Evolutionary conservation across 345 rosid genomes (phyloP).

Genomic region (Atalantia buxifolia): DNA sequence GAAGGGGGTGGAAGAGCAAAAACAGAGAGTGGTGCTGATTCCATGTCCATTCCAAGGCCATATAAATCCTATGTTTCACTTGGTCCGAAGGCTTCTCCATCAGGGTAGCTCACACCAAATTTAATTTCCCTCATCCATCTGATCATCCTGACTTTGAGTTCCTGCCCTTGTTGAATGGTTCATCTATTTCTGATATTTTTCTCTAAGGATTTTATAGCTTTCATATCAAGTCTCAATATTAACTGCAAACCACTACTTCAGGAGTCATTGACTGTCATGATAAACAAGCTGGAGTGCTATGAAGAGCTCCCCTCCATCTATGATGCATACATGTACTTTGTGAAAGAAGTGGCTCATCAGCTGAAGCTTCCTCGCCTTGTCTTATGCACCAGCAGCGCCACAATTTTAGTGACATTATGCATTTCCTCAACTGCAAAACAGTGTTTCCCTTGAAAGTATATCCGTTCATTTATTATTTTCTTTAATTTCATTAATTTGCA

Average conservation of each 20-base stretch:
- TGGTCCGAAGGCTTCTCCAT: slow-evolving; percentile 6
- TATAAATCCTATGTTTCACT: slow-evolving; percentile 18
- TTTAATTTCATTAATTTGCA: too few relatives aligned
- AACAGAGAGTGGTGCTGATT: slow-evolving; percentile 8
- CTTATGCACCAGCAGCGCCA: too few relatives aligned
- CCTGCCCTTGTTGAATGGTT: neutral
- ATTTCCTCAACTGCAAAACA: too few relatives aligned
- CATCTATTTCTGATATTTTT: neutral
- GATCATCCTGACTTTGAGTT: neutral
- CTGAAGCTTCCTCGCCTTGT: too few relatives aligned
- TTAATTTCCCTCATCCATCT: neutral
- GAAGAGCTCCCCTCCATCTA: neutral
- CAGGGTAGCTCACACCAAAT: neutral
- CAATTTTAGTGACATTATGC: too few relatives aligned
- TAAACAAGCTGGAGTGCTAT: neutral
- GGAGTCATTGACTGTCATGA: neutral
- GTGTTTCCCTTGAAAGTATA: too few relatives aligned
- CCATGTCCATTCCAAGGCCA: slow-evolving; percentile 23
- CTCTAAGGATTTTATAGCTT: neutral
- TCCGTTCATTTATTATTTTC: too few relatives aligned
- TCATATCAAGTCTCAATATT: neutral
- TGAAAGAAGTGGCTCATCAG: too few relatives aligned
- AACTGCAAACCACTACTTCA: neutral
- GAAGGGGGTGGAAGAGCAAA: neutral
- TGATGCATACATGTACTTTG: too few relatives aligned